Evolutionary conservation across 2,329 filamentous ascomycete genomes (phyloP), one percentile per base, ranked within the genome.

Genomic region (Trichoderma koningii): DNA sequence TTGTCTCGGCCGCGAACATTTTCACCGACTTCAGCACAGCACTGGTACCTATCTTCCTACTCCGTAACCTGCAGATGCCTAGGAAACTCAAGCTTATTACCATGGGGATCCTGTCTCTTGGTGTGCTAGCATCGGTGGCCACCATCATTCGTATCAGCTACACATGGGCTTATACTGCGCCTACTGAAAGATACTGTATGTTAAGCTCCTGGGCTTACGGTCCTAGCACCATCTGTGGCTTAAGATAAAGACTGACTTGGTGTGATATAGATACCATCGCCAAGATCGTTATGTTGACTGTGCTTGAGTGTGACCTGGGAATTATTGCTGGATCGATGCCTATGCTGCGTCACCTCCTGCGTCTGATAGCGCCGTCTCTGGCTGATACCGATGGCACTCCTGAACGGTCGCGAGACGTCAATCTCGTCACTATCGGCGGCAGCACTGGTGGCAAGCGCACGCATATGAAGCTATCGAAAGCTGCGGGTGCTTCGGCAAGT

Each of bases 281-380:
- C 41, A 57, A 57, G n/a, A 57, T 57, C 30, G 41, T 57, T 41
- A 21, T 57, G 55, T 57, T 57, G 55, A 57, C 55, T 3, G 55
- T 57, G 4, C 55, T 57, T 17, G 55, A 57, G 55, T 57, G 55
- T 26, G 55, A 57, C 9, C 21, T 57, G 23, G 55, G 55, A 10
- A 57, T 57, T 26, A 57, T 57, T 26, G 55, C 55, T 30, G 42
- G 55, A 28, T 57, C 55, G 1, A 57, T 57, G 55, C 42, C 55
- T 15, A 47, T 57, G 55, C 26, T 57, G 55, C 55, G 42, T 14
- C 26, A 21, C 30, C 55, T 57, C n/a, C 15, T 47, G 26, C 55
- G 42, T 15, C 17, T 47, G 6, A n/a, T 57, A 6, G 21, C 55
- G 9, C 55, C 55, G 41, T 44, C 41, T 1, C 23, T 44, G 42